Conservation (phyloP, 192 early-diverging fungal species). For the Dissophora globulifera region DNA sequence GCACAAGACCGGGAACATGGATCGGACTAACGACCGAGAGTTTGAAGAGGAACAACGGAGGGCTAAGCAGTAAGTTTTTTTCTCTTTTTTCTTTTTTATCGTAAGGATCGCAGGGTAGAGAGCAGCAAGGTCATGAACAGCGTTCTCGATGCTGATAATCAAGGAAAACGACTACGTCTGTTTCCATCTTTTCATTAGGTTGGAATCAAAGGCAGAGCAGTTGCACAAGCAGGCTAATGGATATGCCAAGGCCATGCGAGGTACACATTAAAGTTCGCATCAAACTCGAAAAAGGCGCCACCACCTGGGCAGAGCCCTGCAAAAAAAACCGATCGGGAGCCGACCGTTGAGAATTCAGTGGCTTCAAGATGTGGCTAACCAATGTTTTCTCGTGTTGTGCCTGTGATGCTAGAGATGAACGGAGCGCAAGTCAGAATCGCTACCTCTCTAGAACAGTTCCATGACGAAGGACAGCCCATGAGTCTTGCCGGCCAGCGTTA, state of each 20-base stretch:
- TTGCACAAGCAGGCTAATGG: conserved; percentile 93
- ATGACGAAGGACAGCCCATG: conserved; percentile 84
- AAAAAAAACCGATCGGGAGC: too few species aligned
- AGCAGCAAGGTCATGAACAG: too few species aligned
- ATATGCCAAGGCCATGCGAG: conserved; percentile 86
- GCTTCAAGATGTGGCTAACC: too few species aligned
- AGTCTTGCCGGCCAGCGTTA: conserved; percentile 80
- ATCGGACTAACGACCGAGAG: conserved; percentile 83
- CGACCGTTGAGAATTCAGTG: too few species aligned
- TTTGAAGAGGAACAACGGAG: conserved; percentile 86
- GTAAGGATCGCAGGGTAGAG: too few species aligned
- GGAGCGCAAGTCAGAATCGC: conserved; percentile 86
- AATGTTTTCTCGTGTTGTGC: too few species aligned
- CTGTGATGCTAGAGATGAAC: too few species aligned
- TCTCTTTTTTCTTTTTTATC: conserved; percentile 2
- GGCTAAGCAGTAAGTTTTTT: conserved; percentile 60
- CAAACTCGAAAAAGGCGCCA: neutral
- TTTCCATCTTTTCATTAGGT: conserved; percentile 53
- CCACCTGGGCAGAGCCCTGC: too few species aligned
- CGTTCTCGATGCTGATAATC: too few species aligned
- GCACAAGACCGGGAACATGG: conserved; percentile 73
- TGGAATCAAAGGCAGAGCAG: conserved; percentile 85
- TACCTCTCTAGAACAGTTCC: conserved; percentile 86
- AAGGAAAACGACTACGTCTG: neutral
- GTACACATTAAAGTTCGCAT: conserved; percentile 36